A percentile compares a stretch with the other conserved stretches of the same genome.
These are phyloP conservation scores for Colletotrichum tamarilloi DNA, from an alignment of 2,329 filamentous ascomycete genomes.

Conservation along the genomic window DNA sequence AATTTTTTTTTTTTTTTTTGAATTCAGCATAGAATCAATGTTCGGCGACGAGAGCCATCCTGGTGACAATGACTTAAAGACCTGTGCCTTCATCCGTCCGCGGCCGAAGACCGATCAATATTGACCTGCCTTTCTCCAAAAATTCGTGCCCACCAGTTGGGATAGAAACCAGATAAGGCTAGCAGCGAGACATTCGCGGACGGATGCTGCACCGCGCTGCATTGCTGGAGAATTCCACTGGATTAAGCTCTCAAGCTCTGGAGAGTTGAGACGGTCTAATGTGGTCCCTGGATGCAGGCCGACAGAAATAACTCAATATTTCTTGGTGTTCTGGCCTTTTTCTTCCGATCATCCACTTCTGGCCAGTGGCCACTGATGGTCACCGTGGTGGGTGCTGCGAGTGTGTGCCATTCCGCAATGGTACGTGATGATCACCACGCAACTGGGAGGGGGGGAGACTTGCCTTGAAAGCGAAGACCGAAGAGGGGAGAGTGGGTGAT, in stretches of 20 bases:
- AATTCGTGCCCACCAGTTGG: no score
- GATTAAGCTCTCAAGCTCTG: background rate
- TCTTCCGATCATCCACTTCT: conserved; percentile 1
- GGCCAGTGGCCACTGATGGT: background rate
- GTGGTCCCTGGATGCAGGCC: conserved; percentile 15
- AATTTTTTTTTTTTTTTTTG: no score
- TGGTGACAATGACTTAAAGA: no score
- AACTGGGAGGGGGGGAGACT: background rate
- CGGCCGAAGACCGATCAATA: no score
- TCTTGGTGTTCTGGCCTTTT: background rate
- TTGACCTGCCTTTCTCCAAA: no score
- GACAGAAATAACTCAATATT: conserved; percentile 3
- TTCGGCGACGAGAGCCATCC: no score
- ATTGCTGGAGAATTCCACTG: conserved; percentile 6
- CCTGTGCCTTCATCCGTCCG: no score
- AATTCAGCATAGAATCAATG: no score
- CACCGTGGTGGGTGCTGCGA: background rate
- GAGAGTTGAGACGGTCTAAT: background rate
- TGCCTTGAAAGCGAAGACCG: background rate
- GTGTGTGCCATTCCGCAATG: background rate
- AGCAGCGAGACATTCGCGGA: background rate
- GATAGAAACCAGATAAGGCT: no score
- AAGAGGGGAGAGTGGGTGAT: background rate
- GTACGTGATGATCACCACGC: background rate
- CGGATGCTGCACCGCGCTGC: background rate